phyloP scores from a whole-genome alignment of 2,329 filamentous ascomycete species.

The Aquanectria penicillioides region DNA sequence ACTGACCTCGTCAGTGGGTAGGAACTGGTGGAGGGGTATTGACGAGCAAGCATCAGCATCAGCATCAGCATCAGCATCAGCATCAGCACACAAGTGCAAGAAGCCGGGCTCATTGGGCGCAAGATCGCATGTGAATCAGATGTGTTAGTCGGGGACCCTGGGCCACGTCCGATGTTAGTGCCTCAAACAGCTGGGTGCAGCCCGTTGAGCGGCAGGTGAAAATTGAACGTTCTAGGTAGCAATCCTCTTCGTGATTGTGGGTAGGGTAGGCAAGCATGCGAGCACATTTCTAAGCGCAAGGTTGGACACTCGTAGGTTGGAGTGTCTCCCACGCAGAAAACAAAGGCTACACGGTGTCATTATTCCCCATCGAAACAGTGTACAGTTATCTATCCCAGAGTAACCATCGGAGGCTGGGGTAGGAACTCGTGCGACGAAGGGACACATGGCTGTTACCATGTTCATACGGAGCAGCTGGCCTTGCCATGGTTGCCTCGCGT shows the following conservation, averaged over 20 bases:
- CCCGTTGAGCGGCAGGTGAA: background rate
- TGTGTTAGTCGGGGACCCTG: conserved; percentile 3
- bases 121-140: conserved; percentile 22
- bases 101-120: background rate
- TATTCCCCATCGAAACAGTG: background rate
- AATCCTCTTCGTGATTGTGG: conserved; percentile 13
- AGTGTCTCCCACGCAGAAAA: background rate
- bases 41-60: background rate
- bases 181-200: background rate
- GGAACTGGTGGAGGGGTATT: conserved; percentile 16
- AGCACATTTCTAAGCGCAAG: background rate
- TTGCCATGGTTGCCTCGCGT: background rate
- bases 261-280: background rate
- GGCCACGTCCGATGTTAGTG: background rate
- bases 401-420: background rate
- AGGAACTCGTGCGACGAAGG: background rate
- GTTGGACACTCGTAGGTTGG: background rate
- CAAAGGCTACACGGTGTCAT: conserved; percentile 5
- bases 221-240: background rate
- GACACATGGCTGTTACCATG: conserved; percentile 16
- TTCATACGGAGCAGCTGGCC: background rate
- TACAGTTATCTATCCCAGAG: background rate
- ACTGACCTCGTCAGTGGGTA: conserved; percentile 19
- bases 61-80: background rate
- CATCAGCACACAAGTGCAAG: conserved; percentile 6